These are phyloP conservation scores for Carex littledalei DNA, from an alignment of 176 grass and related monocot species.

Conservation along the genomic window DNA sequence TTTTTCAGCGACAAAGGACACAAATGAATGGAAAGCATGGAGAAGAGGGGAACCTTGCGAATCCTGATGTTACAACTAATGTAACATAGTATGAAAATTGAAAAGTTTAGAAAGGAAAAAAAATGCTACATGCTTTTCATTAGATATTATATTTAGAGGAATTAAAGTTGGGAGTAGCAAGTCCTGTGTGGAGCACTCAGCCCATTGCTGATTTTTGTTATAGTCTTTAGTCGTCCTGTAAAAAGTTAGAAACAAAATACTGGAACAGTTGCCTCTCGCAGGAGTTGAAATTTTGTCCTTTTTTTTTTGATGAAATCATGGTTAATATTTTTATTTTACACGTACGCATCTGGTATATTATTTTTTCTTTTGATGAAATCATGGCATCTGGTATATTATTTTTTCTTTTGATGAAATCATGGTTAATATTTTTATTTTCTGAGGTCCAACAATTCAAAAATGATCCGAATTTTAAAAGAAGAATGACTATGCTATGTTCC, in stretches of 20 bases:
- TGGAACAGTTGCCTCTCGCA: constrained; percentile 5
- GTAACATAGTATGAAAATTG: constrained; percentile 31
- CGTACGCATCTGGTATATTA: background rate
- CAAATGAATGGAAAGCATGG: constrained; percentile 73
- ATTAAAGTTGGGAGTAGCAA: constrained; percentile 11
- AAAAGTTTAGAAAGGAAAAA: background rate
- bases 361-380: no score
- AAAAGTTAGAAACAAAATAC: constrained; percentile 21
- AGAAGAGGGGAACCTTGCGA: constrained; percentile 45
- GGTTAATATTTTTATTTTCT: no score
- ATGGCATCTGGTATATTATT: no score
- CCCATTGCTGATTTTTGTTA: constrained; percentile 13
- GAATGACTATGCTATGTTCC: no score
- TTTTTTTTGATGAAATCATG: constrained; percentile 12
- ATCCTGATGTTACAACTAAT: constrained; percentile 32
- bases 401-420: no score
- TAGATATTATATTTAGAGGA: constrained; percentile 11
- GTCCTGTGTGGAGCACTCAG: background rate
- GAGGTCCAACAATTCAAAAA: no score
- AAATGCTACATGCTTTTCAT: background rate
- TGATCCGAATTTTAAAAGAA: no score
- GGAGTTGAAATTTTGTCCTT: constrained; percentile 14
- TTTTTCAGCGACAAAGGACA: constrained; percentile 47
- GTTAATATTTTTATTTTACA: constrained; percentile 11
- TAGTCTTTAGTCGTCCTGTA: constrained; percentile 17